Conservation (phyloP, 768 basidiomycete species). For the Boletellus ananas region DNA sequence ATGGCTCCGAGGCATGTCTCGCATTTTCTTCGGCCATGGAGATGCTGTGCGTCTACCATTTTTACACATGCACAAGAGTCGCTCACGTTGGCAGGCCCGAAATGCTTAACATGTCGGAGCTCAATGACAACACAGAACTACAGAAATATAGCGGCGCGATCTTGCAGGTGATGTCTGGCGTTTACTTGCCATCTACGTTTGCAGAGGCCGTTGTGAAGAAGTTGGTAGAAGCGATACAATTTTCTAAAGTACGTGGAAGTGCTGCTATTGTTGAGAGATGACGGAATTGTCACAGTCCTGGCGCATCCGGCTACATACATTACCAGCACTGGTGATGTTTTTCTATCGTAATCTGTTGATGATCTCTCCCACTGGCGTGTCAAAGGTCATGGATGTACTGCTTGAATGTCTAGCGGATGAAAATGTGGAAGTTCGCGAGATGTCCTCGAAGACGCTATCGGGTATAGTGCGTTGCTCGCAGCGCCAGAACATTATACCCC, state of each 20-base stretch:
- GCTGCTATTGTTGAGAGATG: slow-evolving; percentile 5
- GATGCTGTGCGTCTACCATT: slow-evolving; percentile 57
- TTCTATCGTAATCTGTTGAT: slow-evolving; percentile 87
- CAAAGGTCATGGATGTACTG: slow-evolving; percentile 76
- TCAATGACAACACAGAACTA: slow-evolving; percentile 80
- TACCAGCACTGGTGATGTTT: slow-evolving; percentile 86
- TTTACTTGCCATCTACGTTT: slow-evolving; percentile 68
- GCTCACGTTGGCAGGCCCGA: slow-evolving; percentile 57
- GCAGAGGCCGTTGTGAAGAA: slow-evolving; percentile 56
- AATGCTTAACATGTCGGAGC: slow-evolving; percentile 85
- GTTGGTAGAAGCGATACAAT: slow-evolving; percentile 70
- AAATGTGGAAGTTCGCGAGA: slow-evolving; percentile 90
- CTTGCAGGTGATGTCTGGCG: slow-evolving; percentile 76
- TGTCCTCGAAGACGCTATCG: slow-evolving; percentile 82
- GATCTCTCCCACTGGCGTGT: slow-evolving; percentile 62
- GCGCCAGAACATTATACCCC: slow-evolving; percentile 74
- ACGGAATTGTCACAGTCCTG: slow-evolving; percentile 57
- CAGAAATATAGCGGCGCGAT: slow-evolving; percentile 79
- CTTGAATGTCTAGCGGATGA: slow-evolving; percentile 83
- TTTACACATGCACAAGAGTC: background rate
- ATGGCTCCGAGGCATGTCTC: slow-evolving; percentile 69
- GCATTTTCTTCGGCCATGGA: slow-evolving; percentile 75
- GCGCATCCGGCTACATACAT: slow-evolving; percentile 82
- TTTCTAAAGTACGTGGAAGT: slow-evolving; percentile 56
- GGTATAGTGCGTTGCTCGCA: slow-evolving; percentile 90